Base-by-base conservation (phyloP, 2,329 filamentous ascomycete genomes). In the Aspergillus chevalieri region DNA sequence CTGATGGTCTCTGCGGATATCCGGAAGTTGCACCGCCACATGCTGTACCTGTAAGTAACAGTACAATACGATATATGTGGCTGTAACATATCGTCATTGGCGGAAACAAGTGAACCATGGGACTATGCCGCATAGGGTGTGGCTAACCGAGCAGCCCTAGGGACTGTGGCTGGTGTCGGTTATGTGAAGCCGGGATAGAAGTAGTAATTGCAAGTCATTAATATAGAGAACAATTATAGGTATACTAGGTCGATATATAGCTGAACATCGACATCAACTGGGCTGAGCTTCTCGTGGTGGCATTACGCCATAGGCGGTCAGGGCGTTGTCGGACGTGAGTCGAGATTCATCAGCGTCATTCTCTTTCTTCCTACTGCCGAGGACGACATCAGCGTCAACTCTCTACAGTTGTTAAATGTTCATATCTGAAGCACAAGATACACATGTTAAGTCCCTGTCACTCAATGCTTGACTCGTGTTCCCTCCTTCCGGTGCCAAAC, bases 401-500 rank as follows among this genome's bases (percentile, higher is more conserved):
- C 26, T 30, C 26, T 30, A 30, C 10, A 30, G 26, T 5, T 30
- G 26, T 30, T 12, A 9, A 30, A 30, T 12, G 4, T 30, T 30
- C 4, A 30, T 10, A 30, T 30, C 26, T 12, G 9, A 30, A 30
- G 8, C 26, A 30, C 9, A 30, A 12, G 2, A 30, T 30, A 30
- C 26, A 12, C 8, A 30, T 10, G 26, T 30, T 12, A 28, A 28
- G 10, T 10, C 9, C 10, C 9, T 12, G 8, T 30, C 26, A 30
- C 26, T 12, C 9, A 10, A 30, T 30, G 26, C 26, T 39, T 51
- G 30, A 30, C 33, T 33, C 28, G 26, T 45, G 42, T 30, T 36
- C 36, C 39, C 30, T 47, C 43, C 48, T 42, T 42, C 46, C 38
- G 52, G 53, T 52, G 53, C 50, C 47, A 47, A 56, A 47, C 48